A percentile compares a stretch with the other conserved stretches of the same genome.
Conservation (phyloP, 2,329 filamentous ascomycete species). For the Diaporthe aspalathi region DNA sequence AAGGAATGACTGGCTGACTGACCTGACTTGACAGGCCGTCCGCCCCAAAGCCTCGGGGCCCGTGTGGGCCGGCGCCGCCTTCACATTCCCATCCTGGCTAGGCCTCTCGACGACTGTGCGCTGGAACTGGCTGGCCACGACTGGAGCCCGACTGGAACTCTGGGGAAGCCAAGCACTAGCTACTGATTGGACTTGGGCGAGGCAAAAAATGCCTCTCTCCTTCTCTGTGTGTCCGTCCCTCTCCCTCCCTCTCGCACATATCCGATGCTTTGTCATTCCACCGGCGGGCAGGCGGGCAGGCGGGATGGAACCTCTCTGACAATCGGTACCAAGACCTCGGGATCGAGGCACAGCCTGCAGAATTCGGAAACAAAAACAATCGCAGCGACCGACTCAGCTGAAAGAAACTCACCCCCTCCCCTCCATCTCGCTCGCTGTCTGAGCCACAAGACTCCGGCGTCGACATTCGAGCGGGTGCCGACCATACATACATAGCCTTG, state of each 20-base stretch:
- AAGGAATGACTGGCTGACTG: too few relatives aligned
- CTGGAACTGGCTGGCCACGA: constrained; percentile 12
- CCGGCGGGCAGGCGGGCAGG: too few relatives aligned
- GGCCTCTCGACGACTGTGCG: background rate
- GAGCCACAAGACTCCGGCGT: constrained; percentile 9
- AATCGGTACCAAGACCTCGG: constrained; percentile 32
- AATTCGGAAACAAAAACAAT: background rate
- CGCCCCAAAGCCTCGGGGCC: constrained; percentile 22
- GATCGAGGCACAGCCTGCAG: constrained; percentile 22
- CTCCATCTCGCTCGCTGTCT: constrained; percentile 11
- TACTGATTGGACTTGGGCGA: too few relatives aligned
- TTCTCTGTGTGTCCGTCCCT: background rate
- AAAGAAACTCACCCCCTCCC: constrained; percentile 8
- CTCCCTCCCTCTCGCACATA: constrained; percentile 24
- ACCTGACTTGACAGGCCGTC: constrained; percentile 1
- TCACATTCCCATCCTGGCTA: background rate
- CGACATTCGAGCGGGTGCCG: background rate
- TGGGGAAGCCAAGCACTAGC: constrained; percentile 32
- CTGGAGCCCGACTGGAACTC: constrained; percentile 23
- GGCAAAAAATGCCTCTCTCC: constrained; percentile 34
- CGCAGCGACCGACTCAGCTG: constrained; percentile 4
- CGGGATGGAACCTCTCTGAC: constrained; percentile 18
- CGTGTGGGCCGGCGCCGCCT: constrained; percentile 11
- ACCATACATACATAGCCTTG: constrained; percentile 6
- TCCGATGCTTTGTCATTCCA: constrained; percentile 28